phyloP scores from a whole-genome alignment of 768 basidiomycete species.

The Termitomyces eurrhizus region DNA sequence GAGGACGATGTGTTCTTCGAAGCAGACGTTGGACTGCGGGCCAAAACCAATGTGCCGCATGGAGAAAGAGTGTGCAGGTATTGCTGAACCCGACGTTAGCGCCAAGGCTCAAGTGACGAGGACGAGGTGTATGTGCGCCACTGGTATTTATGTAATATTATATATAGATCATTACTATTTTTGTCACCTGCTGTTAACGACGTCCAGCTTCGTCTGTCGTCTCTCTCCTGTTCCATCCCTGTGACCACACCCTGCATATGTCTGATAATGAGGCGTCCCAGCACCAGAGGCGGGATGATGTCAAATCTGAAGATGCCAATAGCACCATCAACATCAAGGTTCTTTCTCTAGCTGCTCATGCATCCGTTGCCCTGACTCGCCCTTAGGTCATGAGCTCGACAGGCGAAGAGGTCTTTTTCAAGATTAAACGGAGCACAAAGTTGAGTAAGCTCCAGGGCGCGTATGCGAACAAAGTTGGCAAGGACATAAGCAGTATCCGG shows the following conservation, averaged over 20 bases:
- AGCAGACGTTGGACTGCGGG: slow-evolving; percentile 9
- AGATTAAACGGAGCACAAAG: slow-evolving; percentile 93
- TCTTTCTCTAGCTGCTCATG: too few species aligned
- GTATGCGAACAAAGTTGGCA: slow-evolving; percentile 90
- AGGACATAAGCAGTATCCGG: slow-evolving; percentile 86
- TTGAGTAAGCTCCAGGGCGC: slow-evolving; percentile 90
- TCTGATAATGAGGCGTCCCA: slow-evolving; percentile 11
- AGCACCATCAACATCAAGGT: slow-evolving; percentile 7
- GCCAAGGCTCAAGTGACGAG: slow-evolving; percentile 70
- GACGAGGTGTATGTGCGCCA: slow-evolving; percentile 56
- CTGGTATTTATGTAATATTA: too few species aligned
- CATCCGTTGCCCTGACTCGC: too few species aligned
- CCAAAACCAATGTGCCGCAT: too few species aligned
- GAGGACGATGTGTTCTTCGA: slow-evolving; percentile 44
- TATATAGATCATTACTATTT: too few species aligned
- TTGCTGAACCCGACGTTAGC: slow-evolving; percentile 76
- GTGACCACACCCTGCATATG: background rate
- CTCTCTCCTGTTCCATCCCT: too few species aligned
- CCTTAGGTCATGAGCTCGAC: slow-evolving; percentile 65
- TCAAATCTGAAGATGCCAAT: background rate
- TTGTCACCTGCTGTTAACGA: too few species aligned
- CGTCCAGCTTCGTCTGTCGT: too few species aligned
- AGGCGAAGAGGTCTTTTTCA: slow-evolving; percentile 94
- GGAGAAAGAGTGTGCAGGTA: slow-evolving; percentile 74
- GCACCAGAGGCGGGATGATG: slow-evolving; percentile 1